phyloP scores from a whole-genome alignment of 768 basidiomycete genomes.

The Lactarius evosmus region DNA sequence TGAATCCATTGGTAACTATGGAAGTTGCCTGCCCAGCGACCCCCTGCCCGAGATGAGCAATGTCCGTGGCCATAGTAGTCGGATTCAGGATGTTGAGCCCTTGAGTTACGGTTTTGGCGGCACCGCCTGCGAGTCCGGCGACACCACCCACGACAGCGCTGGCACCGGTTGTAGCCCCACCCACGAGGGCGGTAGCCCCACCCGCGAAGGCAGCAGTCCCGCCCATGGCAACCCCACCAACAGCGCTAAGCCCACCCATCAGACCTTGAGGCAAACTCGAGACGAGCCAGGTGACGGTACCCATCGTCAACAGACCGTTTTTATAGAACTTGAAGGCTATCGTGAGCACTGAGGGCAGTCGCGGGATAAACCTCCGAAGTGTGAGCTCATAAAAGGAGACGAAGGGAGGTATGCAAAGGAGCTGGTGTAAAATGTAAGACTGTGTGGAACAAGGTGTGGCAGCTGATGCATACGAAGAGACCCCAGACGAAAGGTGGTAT shows the following conservation, averaged over 20 bases:
- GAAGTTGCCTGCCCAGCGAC: neutral
- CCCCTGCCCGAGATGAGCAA: neutral
- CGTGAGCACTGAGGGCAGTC: conserved; percentile 6
- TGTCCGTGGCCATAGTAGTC: neutral
- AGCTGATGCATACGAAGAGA: conserved; percentile 5
- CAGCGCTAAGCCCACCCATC: conserved; percentile 1
- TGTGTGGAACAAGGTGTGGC: neutral
- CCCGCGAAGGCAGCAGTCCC: neutral
- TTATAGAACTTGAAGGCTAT: conserved; percentile 14
- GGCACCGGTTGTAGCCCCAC: neutral
- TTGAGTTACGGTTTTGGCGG: neutral
- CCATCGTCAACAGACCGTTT: conserved; percentile 4
- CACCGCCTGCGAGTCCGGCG: neutral
- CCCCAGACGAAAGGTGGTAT: conserved; percentile 2
- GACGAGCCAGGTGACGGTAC: conserved; percentile 12
- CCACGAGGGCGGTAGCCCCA: neutral
- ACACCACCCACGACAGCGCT: conserved; percentile 9
- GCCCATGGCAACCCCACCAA: conserved; percentile 12
- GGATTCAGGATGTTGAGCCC: conserved; percentile 2
- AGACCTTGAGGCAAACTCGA: conserved; percentile 13
- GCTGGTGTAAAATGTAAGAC: conserved; percentile 9
- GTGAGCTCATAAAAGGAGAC: conserved; percentile 20
- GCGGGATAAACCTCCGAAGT: conserved; percentile 10
- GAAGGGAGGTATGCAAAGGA: conserved; percentile 5
- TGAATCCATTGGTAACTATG: neutral